Conservation (phyloP, 2,329 filamentous ascomycete genomes). For the Exophiala dermatitidis region DNA sequence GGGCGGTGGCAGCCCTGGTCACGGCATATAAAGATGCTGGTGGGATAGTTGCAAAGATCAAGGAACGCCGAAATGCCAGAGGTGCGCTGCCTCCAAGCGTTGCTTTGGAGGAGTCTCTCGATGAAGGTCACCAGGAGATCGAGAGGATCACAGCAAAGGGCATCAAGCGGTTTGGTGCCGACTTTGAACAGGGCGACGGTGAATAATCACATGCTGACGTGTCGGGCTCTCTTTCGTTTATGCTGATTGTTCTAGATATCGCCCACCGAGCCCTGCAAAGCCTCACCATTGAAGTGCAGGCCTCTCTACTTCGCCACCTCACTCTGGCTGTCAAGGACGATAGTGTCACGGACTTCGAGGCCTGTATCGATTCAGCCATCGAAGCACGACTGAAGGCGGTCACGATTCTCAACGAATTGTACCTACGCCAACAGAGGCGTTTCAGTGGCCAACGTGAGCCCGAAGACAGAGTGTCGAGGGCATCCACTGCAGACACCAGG, state of each 20-base stretch:
- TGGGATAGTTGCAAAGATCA: constrained; percentile 16
- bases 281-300: constrained; percentile 18
- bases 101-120: constrained; percentile 13
- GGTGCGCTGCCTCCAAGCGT: constrained; percentile 9
- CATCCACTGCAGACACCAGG: neutral
- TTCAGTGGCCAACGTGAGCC: constrained; percentile 5
- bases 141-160: constrained; percentile 16
- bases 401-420: constrained; percentile 17
- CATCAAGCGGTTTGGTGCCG: constrained; percentile 10
- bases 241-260: constrained; percentile 2
- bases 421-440: constrained; percentile 14
- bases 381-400: constrained; percentile 12
- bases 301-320: constrained; percentile 10
- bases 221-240: neutral
- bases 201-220: neutral
- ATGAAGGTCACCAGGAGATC: constrained; percentile 17
- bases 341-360: constrained; percentile 11
- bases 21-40: constrained; percentile 17
- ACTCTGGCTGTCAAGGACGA: constrained; percentile 11
- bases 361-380: constrained; percentile 15
- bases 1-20: constrained; percentile 13
- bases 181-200: constrained; percentile 17
- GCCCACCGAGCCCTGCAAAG: constrained; percentile 15
- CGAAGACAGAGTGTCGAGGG: neutral
- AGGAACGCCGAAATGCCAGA: constrained; percentile 11